phyloP scores from a whole-genome alignment of 305 asterid species.

The Andrographis paniculata region DNA sequence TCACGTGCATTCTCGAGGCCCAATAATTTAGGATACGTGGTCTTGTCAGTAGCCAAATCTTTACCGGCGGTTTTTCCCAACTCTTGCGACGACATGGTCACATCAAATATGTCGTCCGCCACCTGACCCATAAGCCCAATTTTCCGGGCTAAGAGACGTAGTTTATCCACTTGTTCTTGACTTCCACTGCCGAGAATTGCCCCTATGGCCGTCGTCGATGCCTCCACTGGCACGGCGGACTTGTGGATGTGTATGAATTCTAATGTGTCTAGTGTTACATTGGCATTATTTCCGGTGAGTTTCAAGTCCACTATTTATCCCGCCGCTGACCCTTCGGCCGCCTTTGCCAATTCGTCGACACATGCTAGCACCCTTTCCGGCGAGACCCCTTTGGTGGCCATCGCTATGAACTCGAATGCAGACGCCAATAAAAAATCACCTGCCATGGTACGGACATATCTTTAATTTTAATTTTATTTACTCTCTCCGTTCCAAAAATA shows the following conservation, averaged over 20 bases:
- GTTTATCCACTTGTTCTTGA: conserved; percentile 22
- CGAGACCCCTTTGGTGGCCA: conserved; percentile 24
- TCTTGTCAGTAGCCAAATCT: conserved; percentile 30
- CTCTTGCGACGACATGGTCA: conserved; percentile 33
- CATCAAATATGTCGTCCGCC: conserved; percentile 40
- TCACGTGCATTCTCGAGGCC: conserved; percentile 34
- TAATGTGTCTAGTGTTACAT: conserved; percentile 31
- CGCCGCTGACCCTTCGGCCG: conserved; percentile 57
- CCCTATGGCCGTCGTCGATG: conserved; percentile 34
- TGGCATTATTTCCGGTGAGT: conserved; percentile 27
- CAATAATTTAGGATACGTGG: conserved; percentile 30
- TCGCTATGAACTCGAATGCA: conserved; percentile 42
- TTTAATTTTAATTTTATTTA: too few species aligned
- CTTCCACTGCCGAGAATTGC: conserved; percentile 40
- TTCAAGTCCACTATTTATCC: conserved; percentile 47
- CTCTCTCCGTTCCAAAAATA: too few species aligned
- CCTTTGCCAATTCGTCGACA: conserved; percentile 44
- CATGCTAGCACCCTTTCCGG: conserved; percentile 31
- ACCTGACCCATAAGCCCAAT: conserved; percentile 40
- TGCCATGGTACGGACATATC: too few species aligned
- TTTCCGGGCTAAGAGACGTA: conserved; percentile 34
- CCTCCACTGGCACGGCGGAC: conserved; percentile 43
- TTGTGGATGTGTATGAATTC: conserved; percentile 50
- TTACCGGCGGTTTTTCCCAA: conserved; percentile 46
- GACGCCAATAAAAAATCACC: conserved; percentile 46